These are phyloP conservation scores for Lophiostoma macrostomum DNA, from an alignment of 495 filamentous ascomycete genomes.

Conservation along the genomic window DNA sequence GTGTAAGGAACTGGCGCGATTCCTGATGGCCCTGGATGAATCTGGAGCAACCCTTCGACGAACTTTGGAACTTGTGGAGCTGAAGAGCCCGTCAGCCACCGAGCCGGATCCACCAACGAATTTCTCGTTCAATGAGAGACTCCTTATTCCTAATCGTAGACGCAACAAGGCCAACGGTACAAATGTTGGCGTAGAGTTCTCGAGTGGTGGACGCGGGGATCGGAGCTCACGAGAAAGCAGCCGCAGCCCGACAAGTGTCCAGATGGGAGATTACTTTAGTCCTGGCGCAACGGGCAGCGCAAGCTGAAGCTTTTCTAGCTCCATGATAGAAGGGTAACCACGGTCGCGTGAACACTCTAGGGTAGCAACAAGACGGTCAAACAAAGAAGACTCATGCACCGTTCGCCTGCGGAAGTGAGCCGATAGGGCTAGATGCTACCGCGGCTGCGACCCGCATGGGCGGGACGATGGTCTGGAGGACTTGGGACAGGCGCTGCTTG, in stretches of 20 bases:
- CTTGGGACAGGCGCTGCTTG: no score
- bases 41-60: slow-evolving; percentile 76
- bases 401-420: no score
- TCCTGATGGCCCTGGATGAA: slow-evolving; percentile 87
- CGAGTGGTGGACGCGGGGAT: neutral
- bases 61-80: slow-evolving; percentile 69
- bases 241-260: slow-evolving; percentile 18
- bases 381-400: no score
- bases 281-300: neutral
- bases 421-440: no score
- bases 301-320: no score
- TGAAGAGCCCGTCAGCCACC: slow-evolving; percentile 47
- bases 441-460: no score
- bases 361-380: no score
- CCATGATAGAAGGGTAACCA: no score
- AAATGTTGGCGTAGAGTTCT: slow-evolving; percentile 6
- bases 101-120: slow-evolving; percentile 8
- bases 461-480: no score
- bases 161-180: slow-evolving; percentile 10
- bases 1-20: slow-evolving; percentile 90
- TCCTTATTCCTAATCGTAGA: slow-evolving; percentile 16
- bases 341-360: no score
- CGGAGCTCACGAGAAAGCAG: slow-evolving; percentile 15
- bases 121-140: slow-evolving; percentile 15
- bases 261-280: slow-evolving; percentile 20